These are phyloP conservation scores for Trametopsis cervina DNA, from an alignment of 768 basidiomycete species.

Conservation along the genomic window DNA sequence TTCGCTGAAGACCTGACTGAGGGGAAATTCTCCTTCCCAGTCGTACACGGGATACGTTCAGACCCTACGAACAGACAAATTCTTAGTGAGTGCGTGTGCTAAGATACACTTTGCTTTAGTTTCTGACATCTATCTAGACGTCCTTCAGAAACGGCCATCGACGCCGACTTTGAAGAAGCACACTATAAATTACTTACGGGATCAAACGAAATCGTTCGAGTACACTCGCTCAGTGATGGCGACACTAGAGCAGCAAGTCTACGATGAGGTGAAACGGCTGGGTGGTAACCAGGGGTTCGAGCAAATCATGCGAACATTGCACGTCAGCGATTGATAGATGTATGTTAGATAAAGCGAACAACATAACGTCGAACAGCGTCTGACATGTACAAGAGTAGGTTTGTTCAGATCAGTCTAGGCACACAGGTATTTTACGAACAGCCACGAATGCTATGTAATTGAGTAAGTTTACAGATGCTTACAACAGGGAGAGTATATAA, in stretches of 20 bases:
- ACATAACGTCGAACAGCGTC: no score
- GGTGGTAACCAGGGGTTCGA: conserved; percentile 71
- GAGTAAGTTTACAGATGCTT: not conserved
- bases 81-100: conserved; percentile 63
- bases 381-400: no score
- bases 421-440: no score
- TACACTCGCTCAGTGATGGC: conserved; percentile 73
- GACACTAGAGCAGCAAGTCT: conserved; percentile 60
- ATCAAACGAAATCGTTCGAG: conserved; percentile 76
- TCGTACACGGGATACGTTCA: conserved; percentile 83
- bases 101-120: not conserved
- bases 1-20: conserved; percentile 94
- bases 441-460: no score
- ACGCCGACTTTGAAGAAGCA: conserved; percentile 77
- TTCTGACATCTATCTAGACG: conserved; percentile 42
- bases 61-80: conserved; percentile 73
- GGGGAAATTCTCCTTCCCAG: conserved; percentile 96
- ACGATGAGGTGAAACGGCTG: conserved; percentile 59
- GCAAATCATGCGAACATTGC: conserved; percentile 46
- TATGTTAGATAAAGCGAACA: no score
- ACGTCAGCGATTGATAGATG: conserved; percentile 3
- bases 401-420: no score
- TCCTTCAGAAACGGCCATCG: conserved; percentile 82
- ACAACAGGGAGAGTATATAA: not conserved
- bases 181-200: conserved; percentile 69